Evolutionary conservation across 176 grass and related monocot species (phyloP), one percentile per base, ranked within the genome.

Genomic region (Secale cereale): DNA sequence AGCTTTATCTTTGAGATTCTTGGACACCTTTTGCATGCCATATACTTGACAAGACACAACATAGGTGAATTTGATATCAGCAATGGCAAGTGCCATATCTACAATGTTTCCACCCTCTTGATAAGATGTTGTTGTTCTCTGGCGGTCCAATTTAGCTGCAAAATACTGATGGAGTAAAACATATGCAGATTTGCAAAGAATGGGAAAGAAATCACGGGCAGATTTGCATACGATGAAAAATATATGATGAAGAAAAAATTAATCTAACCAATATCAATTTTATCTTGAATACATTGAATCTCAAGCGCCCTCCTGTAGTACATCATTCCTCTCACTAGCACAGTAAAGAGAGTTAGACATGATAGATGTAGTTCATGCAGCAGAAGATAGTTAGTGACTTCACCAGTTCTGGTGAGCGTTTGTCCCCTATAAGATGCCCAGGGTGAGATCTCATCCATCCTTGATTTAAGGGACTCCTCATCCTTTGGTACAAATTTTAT

Each of bases 51-150:
- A 99, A 68, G 97, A 96, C 60, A 99, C 91, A 78, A 99, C 90
- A 84, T 96, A 99, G 9, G 93, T 96, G 82, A 99, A 99, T 88
- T 99, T 99, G 82, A 99, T 92, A 85, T 99, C 93, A 85, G 90
- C 86, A 86, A 99, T 84, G 59, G 91, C 93, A 16, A 0, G 8
- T 61, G 83, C 88, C 86, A 37, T 84, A 41, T 77, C 52, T 67
- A 0, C 1, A 84, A 7, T 19, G 65, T 25, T 27, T 3, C 2
- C 5, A 35, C 59, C 70, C 10, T 87, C 74, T 75, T 91, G 79
- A 79, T 85, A 76, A 25, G 85, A 76, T 82, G 41, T 7, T 76
- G 66, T 10, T 76, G 86, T 86, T 84, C 79, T 61, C 56, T 31
- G n/a, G 31, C 2, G 74, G 17, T 63, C 83, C 66, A 89, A 61